Evolutionary conservation across 2,329 filamentous ascomycete species (phyloP), one percentile per base, ranked within the genome.

Genomic region (Penicillium nordicum): DNA sequence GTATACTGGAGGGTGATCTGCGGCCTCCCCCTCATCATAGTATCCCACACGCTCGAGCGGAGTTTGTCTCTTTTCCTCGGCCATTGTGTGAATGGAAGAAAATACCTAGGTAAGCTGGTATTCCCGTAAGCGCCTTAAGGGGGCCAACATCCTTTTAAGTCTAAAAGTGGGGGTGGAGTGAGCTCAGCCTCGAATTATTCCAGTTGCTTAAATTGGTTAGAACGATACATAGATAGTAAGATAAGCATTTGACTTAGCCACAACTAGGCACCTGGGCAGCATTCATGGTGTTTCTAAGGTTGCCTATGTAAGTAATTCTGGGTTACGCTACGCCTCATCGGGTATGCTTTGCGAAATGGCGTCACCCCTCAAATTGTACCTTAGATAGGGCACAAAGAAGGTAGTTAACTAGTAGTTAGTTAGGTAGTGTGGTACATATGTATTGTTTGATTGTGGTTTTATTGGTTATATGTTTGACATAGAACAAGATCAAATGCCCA

Each of bases 271-370:
- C 8, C 40, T 16, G 7, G 23, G 9, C 29, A 18, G 18, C 37
- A 30, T 32, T 11, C 14, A n/a, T 18, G 38, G 14, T n/a, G 16
- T 23, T 14, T 25, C 27, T 0, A 27, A 18, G 25, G 32, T 41
- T 40, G 21, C 32, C 32, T 34, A 34, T 16, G 32, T 16, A 16
- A 6, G 14, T 34, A 34, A 12, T 12, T 25, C 32, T 36, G 12
- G n/a, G 23, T 5, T 36, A n/a, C 44, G 16, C 51, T 54, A 41
- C n/a, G 32, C 53, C 48, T 46, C 23, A 56, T 56, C 53, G 36
- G 53, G 53, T 8, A 56, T 56, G 2, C 53, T 29, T n/a, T 52
- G 53, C 48, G 53, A 56, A 42, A 52, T 52, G 16, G 4, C 34
- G 27, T 55, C 34, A 55, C 32, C 29, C 5, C 34, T 53, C 25